Evolutionary conservation across 192 early-diverging fungal species (phyloP), one percentile per base, ranked within the genome.

Genomic region (Coemansia sp.): DNA sequence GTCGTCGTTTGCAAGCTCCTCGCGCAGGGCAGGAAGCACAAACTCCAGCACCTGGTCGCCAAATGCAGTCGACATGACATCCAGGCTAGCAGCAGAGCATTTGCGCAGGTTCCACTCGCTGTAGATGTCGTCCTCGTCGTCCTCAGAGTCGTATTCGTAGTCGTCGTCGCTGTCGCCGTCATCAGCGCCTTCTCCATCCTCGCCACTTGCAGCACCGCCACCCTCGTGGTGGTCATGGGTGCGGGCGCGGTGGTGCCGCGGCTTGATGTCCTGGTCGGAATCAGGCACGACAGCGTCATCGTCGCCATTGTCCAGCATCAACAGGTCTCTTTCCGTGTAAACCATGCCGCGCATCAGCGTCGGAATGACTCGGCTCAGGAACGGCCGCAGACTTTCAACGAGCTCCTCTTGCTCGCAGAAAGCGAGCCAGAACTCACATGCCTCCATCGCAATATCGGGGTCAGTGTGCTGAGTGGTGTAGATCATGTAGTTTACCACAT

Each of bases 31-130:
- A 17, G 98, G 96, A 72, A 98, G 84, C 56, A 99, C 82, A 64
- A 90, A 85, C 56, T 88, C 83, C 45, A 99, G 83, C 62, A 97
- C 84, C 20, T 89, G 92, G 69, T 91, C 90, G 57, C 87, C 90
- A 75, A 92, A 96, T 1, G 94, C 88, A 31, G 90, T 93, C 17
- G 96, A 91, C 60, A 99, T 71, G 7, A 98, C 91, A 69, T 99
- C 98, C 48, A 99, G 76, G 50, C 96, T 94, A 7, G 96, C 95
- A 2, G 98, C 96, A 8, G 92, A 90, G 85, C 98, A 99, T 82
- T 99, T 99, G 73, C 98, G 90, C 45, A 99, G 75, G 73, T 95
- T 99, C 98, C 98, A 99, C 71, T 96, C 93, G 67, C 86, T 87
- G 61, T 92, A 90, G 49, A 90, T 83, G 42, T 93, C 91, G 18